Base-by-base conservation (phyloP, 2,329 filamentous ascomycete genomes). In the Pezicula radicicola region DNA sequence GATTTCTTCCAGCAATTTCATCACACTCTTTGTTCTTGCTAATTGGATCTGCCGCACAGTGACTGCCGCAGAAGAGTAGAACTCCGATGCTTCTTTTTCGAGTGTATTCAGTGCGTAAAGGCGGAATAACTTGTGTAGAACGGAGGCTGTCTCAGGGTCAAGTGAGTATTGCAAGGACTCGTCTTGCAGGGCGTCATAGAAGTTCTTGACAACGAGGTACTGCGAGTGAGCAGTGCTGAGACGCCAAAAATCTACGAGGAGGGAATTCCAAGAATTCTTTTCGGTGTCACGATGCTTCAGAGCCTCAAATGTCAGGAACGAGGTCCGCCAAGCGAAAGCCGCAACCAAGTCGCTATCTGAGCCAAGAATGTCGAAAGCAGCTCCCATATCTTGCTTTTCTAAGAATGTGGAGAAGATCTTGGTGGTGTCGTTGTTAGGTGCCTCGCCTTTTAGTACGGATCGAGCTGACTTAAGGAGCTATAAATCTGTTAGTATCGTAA, bases 191-290 rank as follows among this genome's bases (percentile, higher is more conserved):
- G 81, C 75, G 4, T 83, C 76, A 71, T 94, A 89, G 73, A 91
- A 91, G 74, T 85, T 88, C 76, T 88, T 90, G 57, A 91, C 87
- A 0, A 91, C 79, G 60, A 90, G 78, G 69, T 90, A 91, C 68
- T 91, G 87, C 0, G 85, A 87, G 66, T 89, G 87, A 0, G 88
- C 87, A 6, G 87, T 89, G 52, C 79, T 85, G 6, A 91, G 79
- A 41, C 86, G 84, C 79, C 85, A 89, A 72, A 91, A 91, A 70
- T 91, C 86, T 13, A 91, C 84, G 15, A 91, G 78, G 8, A 91
- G 76, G 54, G 82, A 85, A 72, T 91, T 91, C 88, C 87, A 91
- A 0, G 85, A 80, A 63, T 83, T 81, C 75, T 89, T 89, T 67
- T 90, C 84, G 56, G 82, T 80, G 62, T 91, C 88, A 44, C 87